These are phyloP conservation scores for Aureobasidium sp. DNA, from an alignment of 2,329 filamentous ascomycete species.

Conservation along the genomic window DNA sequence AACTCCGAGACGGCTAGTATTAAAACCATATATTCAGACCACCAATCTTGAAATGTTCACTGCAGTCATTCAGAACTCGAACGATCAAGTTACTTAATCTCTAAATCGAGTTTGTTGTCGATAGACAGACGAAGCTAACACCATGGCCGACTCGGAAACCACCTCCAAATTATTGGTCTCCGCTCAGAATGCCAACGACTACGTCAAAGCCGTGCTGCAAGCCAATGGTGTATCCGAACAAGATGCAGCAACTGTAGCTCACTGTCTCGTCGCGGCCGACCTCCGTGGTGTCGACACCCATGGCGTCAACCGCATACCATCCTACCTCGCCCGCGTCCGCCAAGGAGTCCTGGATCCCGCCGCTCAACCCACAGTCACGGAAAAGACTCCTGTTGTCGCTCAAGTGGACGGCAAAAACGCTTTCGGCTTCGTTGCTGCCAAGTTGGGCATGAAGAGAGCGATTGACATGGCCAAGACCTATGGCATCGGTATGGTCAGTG, in stretches of 20 bases:
- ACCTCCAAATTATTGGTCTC: slow-evolving; percentile 36
- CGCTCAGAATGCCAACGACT: slow-evolving; percentile 27
- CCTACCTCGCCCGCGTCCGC: slow-evolving; percentile 65
- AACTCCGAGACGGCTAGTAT: no score
- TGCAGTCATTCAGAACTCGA: no score
- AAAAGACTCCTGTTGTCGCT: slow-evolving; percentile 62
- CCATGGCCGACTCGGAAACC: slow-evolving; percentile 37
- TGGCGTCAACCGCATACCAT: slow-evolving; percentile 67
- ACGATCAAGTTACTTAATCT: no score
- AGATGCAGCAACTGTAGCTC: slow-evolving; percentile 55
- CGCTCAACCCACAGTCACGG: slow-evolving; percentile 50
- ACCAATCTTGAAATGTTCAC: no score
- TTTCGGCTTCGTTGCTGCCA: slow-evolving; percentile 66
- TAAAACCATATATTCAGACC: no score
- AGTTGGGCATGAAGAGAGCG: slow-evolving; percentile 56
- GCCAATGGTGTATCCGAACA: slow-evolving; percentile 52
- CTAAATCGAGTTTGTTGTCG: no score
- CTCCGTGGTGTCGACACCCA: slow-evolving; percentile 71
- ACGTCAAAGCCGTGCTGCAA: slow-evolving; percentile 48
- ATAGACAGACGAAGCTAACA: neutral
- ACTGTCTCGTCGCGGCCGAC: slow-evolving; percentile 63
- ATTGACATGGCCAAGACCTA: slow-evolving; percentile 57
- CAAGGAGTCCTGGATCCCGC: slow-evolving; percentile 57
- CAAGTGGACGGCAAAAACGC: slow-evolving; percentile 61
- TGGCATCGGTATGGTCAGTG: slow-evolving; percentile 66